Evolutionary conservation across 23 red algal genomes (phyloP), one percentile per base, ranked within the genome.

Genomic region (Gracilariopsis chorda): DNA sequence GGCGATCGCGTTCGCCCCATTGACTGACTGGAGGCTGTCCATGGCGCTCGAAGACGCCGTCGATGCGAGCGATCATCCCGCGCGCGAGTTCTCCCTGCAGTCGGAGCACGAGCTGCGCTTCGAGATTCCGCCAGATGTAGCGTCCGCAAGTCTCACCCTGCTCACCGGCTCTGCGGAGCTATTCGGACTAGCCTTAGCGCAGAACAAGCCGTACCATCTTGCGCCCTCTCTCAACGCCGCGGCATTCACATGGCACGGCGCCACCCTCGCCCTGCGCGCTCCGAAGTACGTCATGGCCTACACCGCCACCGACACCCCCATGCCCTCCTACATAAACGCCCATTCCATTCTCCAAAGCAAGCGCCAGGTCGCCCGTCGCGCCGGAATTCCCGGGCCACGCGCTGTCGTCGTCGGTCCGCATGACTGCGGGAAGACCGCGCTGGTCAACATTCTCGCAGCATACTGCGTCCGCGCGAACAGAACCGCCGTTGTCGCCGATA

Each of bases 181-280:
- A 12, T 89, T 96, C 51, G 97, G 97, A 7, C 67, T 92, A 2
- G 97, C 95, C 32, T 79, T 99, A 0, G 90, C 93, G 35, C 79
- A 92, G 27, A 71, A 75, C 34, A 71, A 73, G 36, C 56, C 76
- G 5, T 94, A 84, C 28, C 21, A 79, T 24, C 51, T 91, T n/a
- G 58, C 80, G 9, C 88, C 74, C 1, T 57, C 57, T 51, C 62
- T 59, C 35, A 93, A 93, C 43, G 64, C 95, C 41, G 90, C 92
- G 43, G 82, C 85, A 20, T 99, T 96, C 88, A 99, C 92, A 1
- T 99, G 97, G 97, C 93, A 96, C 44, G 97, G 97, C 29, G 92
- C 89, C 30, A 51, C 53, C 14, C 43, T 99, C 17, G 40, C 77
- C 44, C 70, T 99, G 20, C 51, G 64, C 46, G 93, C 85, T 1